Evolutionary conservation across 208 protist genomes (phyloP).

Genomic region (Acanthamoeba castellanii): DNA sequence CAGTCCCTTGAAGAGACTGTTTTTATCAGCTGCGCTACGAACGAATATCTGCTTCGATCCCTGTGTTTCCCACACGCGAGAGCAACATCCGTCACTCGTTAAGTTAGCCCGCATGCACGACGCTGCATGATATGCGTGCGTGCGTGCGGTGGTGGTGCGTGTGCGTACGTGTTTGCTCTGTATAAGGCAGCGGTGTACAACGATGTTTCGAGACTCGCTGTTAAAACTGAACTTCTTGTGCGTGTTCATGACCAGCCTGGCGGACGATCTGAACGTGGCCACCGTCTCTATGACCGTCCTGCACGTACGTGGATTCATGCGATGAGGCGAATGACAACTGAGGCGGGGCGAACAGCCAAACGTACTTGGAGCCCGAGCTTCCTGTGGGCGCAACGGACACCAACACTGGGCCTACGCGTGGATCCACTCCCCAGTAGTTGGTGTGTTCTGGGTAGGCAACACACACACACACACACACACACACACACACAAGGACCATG

Average conservation of each 20-base stretch:
- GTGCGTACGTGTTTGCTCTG: constrained; percentile 47
- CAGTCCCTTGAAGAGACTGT: constrained; percentile 18
- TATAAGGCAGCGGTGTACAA: constrained; percentile 30
- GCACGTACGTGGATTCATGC: neutral
- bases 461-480: neutral
- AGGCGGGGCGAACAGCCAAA: no score
- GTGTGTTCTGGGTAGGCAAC: neutral
- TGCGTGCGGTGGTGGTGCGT: neutral
- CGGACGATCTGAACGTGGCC: constrained; percentile 4
- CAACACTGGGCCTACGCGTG: neutral
- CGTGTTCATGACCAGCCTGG: neutral
- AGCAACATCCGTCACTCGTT: neutral
- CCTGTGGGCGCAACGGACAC: constrained; percentile 13
- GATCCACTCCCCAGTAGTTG: constrained; percentile 58
- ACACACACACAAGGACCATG: neutral
- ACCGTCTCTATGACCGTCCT: neutral
- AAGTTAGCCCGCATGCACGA: neutral
- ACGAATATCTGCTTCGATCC: constrained; percentile 63
- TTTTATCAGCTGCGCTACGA: constrained; percentile 24
- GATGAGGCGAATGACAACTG: neutral
- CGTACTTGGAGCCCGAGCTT: neutral
- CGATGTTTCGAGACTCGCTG: neutral
- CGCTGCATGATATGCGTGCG: neutral
- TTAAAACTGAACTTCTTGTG: neutral
- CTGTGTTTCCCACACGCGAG: neutral